Conservation (phyloP, 2,329 filamentous ascomycete species). For the Remersonia thermophila region DNA sequence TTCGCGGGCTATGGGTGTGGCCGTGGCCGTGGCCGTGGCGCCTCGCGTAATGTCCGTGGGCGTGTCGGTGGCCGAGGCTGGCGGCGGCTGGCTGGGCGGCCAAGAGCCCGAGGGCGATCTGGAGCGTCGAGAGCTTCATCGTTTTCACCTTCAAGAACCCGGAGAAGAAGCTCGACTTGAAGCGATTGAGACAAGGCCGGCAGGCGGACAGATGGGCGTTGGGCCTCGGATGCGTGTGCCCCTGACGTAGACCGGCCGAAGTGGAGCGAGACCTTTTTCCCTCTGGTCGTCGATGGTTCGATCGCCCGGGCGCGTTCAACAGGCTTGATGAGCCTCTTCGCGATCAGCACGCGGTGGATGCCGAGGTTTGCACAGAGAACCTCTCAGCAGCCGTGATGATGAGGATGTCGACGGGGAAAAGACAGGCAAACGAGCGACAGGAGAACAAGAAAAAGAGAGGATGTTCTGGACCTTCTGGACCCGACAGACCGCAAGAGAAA, state of each 20-base stretch:
- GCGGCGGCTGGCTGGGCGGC: conserved; percentile 26
- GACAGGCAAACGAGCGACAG: conserved; percentile 7
- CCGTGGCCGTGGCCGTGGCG: conserved; percentile 13
- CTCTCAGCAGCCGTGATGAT: conserved; percentile 1
- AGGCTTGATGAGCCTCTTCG: not conserved
- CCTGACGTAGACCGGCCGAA: too few species aligned
- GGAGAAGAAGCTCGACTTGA: not conserved
- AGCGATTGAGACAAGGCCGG: too few species aligned
- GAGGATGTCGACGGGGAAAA: conserved; percentile 1
- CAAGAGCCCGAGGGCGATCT: conserved; percentile 31
- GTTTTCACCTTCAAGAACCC: conserved; percentile 13
- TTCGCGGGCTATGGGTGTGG: conserved; percentile 6
- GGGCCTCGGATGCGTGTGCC: too few species aligned
- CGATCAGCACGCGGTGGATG: not conserved
- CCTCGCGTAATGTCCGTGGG: conserved; percentile 24
- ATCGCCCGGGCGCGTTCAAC: not conserved
- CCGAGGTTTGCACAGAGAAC: conserved; percentile 1
- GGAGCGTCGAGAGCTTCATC: conserved; percentile 43
- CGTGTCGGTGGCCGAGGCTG: conserved; percentile 27
- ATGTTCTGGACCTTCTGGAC: conserved; percentile 10
- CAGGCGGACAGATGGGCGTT: too few species aligned
- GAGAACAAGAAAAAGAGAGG: conserved; percentile 13
- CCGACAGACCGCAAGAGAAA: not conserved
- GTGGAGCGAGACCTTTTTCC: too few species aligned
- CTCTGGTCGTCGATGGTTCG: not conserved